phyloP scores from a whole-genome alignment of 805 yeast genomes.

The Metschnikowia peoriensis region DNA sequence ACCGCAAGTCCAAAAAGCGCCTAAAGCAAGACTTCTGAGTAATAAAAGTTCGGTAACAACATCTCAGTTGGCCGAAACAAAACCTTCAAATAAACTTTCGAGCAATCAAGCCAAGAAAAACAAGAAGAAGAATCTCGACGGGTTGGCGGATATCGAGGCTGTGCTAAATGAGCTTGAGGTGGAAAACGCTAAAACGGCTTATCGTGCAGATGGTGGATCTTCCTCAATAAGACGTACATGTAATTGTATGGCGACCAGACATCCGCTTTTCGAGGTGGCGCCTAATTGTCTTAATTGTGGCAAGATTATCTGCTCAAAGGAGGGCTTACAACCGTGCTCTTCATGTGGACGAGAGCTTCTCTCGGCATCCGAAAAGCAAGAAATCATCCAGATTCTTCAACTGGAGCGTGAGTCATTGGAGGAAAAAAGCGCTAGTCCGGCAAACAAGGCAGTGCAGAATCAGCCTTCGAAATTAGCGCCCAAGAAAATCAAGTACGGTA shows the following conservation, averaged over 20 bases:
- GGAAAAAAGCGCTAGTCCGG: constrained; percentile 21
- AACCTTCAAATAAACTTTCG: constrained; percentile 28
- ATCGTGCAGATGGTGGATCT: constrained; percentile 2
- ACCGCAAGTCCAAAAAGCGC: constrained; percentile 6
- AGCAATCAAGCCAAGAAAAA: constrained; percentile 28
- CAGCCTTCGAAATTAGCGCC: constrained; percentile 18
- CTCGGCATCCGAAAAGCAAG: constrained; percentile 56
- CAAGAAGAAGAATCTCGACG: constrained; percentile 50
- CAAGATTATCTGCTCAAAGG: constrained; percentile 83
- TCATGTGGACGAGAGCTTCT: constrained; percentile 73
- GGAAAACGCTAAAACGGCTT: constrained; percentile 10
- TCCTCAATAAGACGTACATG: constrained; percentile 42
- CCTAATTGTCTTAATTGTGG: constrained; percentile 97
- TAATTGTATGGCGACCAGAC: constrained; percentile 83
- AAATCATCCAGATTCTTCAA: constrained; percentile 52
- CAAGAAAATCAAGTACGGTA: constrained; percentile 53
- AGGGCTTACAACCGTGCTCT: constrained; percentile 89
- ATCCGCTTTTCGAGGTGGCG: constrained; percentile 83
- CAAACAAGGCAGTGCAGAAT: constrained; percentile 20
- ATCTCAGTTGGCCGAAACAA: constrained; percentile 45
- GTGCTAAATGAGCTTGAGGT: constrained; percentile 55
- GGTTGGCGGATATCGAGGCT: constrained; percentile 61
- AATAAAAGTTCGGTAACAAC: constrained; percentile 37
- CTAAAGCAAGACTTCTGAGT: constrained; percentile 11
- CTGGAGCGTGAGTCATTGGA: constrained; percentile 46